Base-by-base conservation (phyloP, 2,329 filamentous ascomycete species). In the Cryphonectria naterciae region DNA sequence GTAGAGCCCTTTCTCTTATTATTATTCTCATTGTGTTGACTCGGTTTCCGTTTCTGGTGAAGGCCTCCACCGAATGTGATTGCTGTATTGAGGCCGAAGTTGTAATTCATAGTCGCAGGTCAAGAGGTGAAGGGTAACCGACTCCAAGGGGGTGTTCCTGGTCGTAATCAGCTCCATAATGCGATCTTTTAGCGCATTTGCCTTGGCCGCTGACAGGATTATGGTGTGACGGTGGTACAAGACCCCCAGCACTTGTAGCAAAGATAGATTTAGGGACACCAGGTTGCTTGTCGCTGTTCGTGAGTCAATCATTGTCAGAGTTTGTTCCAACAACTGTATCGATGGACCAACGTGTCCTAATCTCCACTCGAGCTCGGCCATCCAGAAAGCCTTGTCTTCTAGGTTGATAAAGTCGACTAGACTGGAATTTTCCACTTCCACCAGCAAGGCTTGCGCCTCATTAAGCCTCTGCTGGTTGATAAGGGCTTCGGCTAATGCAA, bases 151-250 rank as follows among this genome's bases (percentile, higher is more conserved):
- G 13, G 13, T 4, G 22, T 13, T 37, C 10, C 35, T 22, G 15
- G 58, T 52, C 43, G 63, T 28, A 15, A 37, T 22, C 8, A 49
- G 4, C 25, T 32, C 41, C 19, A 22, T 4, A 17, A 65, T 65
- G 28, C 43, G 63, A 19, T 35, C 32, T 49, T 13, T 46, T 2
- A 46, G 15, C 5, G n/a, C 10, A 15, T 35, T 49, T 8, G 63
- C 63, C 19, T 15, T 25, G 25, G 28, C 25, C 41, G 25, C 22
- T 35, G 41, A 49, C 41, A 65, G 25, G 17, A 65, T 22, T 28
- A 65, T 65, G 43, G 39, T 65, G 13, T 52, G 43, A 2, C 63
- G 41, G n/a, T 65, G 63, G 19, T 65, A 49, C 63, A 65, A 49
- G 25, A 65, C 41, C 32, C 11, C n/a, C n/a, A 65, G 43, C 1